Evolutionary conservation across 306 rosid species (phyloP), one percentile per base, ranked within the genome.

Genomic region (Datisca glomerata): DNA sequence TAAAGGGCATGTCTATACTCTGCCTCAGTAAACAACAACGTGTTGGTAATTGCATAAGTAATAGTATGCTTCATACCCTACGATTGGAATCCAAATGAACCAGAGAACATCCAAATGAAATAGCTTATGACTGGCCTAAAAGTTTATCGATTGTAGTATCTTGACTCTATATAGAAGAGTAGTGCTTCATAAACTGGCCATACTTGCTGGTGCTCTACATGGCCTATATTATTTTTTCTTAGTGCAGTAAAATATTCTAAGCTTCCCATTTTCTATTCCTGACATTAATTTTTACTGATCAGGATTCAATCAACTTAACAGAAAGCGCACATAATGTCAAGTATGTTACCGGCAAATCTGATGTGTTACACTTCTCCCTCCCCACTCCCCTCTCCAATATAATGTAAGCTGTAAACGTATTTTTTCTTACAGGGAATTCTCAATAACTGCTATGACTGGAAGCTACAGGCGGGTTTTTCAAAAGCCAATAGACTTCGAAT

Each of bases 381-480:
- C 13, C n/a, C n/a, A n/a, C n/a, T 16, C 41, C 41, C 7, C 21
- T 18, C 33, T 47, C 47, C 22, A 16, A 47, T 46, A 47, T 60
- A 53, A 52, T 24, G 12, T 24, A 19, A 45, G 31, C 15, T 59
- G 8, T 11, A 15, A 37, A 37, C 5, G 19, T 35, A 28, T 33
- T 32, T 19, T 10, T 31, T 17, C 18, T 69, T 53, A 41, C 6
- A 89, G 95, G 85, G 98, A 89, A 66, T 89, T 89, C 67, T 89
- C 98, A 13, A 80, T 89, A 51, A 72, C 95, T 15, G 68, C 59
- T 52, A 47, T 89, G 76, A 89, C 92, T 16, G 98, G 95, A 61
- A 66, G 95, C 59, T 89, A 80, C 51, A 72, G 98, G 68, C 75
- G 69, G 57, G 93, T 80, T 56, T 84, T 84, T 41, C 93, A 84